phyloP scores from a whole-genome alignment of 495 filamentous ascomycete genomes.

The Penicillium silybi region DNA sequence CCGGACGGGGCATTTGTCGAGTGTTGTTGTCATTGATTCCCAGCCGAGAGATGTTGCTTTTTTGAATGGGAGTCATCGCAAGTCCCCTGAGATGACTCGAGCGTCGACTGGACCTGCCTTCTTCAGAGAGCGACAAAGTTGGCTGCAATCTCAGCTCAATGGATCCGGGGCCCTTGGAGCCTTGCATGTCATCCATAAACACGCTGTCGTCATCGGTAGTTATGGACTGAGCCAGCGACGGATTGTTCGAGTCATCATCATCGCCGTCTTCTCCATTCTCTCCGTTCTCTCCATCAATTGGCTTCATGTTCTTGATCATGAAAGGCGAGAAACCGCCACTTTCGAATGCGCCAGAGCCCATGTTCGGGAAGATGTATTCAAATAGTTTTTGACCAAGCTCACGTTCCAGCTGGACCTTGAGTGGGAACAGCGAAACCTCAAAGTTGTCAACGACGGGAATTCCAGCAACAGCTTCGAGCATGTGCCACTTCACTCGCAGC shows the following conservation, averaged over 20 bases:
- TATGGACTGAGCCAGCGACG: constrained; percentile 23
- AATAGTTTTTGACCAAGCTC: constrained; percentile 93
- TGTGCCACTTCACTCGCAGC: constrained; percentile 92
- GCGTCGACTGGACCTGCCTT: constrained; percentile 32
- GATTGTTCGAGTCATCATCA: constrained; percentile 28
- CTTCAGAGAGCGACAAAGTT: constrained; percentile 63
- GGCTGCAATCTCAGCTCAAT: constrained; percentile 76
- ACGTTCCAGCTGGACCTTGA: constrained; percentile 90
- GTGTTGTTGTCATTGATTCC: constrained; percentile 18
- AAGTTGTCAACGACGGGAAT: constrained; percentile 98
- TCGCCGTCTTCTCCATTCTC: constrained; percentile 50
- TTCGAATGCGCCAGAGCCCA: constrained; percentile 54
- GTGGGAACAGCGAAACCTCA: constrained; percentile 87
- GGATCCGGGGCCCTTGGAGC: constrained; percentile 56
- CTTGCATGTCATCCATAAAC: constrained; percentile 33
- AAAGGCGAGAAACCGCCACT: constrained; percentile 74
- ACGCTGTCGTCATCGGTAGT: constrained; percentile 25
- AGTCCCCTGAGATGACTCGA: constrained; percentile 43
- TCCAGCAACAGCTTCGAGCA: constrained; percentile 95
- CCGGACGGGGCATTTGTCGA: constrained; percentile 23
- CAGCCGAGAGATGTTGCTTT: constrained; percentile 41
- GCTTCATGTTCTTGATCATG: constrained; percentile 72
- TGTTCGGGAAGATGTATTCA: constrained; percentile 94
- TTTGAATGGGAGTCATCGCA: constrained; percentile 38
- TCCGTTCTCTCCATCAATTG: constrained; percentile 44